Conservation (phyloP, 768 basidiomycete species). For the Infundibulicybe gibba region DNA sequence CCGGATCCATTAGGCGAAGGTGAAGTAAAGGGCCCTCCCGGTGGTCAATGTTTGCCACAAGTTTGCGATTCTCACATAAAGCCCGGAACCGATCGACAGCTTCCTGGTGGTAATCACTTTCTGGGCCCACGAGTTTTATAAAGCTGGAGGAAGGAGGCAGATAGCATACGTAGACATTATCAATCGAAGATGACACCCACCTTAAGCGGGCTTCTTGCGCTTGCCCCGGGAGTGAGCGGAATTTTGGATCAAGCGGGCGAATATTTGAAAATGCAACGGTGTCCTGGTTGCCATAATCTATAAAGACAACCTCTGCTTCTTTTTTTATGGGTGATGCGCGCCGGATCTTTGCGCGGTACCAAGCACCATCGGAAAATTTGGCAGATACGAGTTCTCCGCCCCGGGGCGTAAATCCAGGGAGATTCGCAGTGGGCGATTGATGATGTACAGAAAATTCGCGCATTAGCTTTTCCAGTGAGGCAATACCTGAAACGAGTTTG, state of each 20-base stretch:
- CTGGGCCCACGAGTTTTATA: conserved; percentile 73
- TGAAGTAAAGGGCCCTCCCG: conserved; percentile 77
- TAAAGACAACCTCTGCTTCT: conserved; percentile 93
- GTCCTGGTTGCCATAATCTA: conserved; percentile 95
- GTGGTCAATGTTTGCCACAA: conserved; percentile 94
- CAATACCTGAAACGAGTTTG: conserved; percentile 59
- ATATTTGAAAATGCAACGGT: conserved; percentile 78
- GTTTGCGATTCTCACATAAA: conserved; percentile 87
- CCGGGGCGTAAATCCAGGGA: conserved; percentile 74
- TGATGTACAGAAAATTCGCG: conserved; percentile 88
- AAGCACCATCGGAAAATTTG: conserved; percentile 89
- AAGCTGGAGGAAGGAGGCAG: conserved; percentile 51
- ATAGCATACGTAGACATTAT: background rate
- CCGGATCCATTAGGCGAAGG: conserved; percentile 89
- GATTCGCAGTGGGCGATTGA: conserved; percentile 51
- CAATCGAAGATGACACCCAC: conserved; percentile 28
- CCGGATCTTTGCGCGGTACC: conserved; percentile 95
- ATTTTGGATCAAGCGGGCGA: conserved; percentile 85
- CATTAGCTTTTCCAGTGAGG: conserved; percentile 92
- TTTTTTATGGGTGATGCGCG: conserved; percentile 85
- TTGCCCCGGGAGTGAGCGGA: conserved; percentile 87
- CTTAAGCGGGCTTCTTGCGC: conserved; percentile 93
- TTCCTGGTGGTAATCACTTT: conserved; percentile 86
- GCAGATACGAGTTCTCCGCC: conserved; percentile 91
- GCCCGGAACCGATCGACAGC: conserved; percentile 83